Conservation (phyloP, 139 green algal genomes). For the Trebouxia sp. region DNA sequence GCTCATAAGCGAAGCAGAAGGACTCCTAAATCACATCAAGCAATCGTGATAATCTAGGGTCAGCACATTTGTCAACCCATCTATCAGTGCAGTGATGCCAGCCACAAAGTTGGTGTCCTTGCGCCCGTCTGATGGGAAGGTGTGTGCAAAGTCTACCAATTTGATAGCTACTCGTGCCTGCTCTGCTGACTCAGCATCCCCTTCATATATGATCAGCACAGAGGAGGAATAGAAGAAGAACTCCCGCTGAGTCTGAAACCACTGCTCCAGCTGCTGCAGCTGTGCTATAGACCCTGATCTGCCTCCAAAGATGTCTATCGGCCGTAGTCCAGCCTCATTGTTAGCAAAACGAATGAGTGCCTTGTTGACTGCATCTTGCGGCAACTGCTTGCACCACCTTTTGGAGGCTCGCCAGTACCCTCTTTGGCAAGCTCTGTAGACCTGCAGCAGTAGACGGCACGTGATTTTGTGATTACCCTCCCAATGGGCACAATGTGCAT, state of each 20-base stretch:
- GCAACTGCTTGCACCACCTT: slow-evolving; percentile 79
- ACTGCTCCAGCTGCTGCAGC: slow-evolving; percentile 59
- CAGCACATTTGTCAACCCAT: slow-evolving; percentile 2
- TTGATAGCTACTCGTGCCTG: slow-evolving; percentile 42
- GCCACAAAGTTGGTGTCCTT: slow-evolving; percentile 71
- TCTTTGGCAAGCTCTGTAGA: slow-evolving; percentile 52
- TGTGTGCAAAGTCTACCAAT: slow-evolving; percentile 88
- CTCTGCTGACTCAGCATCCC: slow-evolving; percentile 47
- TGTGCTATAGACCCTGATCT: slow-evolving; percentile 55
- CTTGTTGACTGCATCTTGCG: slow-evolving; percentile 52
- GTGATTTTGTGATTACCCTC: too few relatives aligned
- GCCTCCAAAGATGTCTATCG: slow-evolving; percentile 54
- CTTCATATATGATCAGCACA: slow-evolving; percentile 83
- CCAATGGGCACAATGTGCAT: too few relatives aligned
- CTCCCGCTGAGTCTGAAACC: slow-evolving; percentile 69
- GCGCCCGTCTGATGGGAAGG: slow-evolving; percentile 55
- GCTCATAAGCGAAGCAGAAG: too few relatives aligned
- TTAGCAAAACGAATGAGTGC: slow-evolving; percentile 71
- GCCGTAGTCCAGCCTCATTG: slow-evolving; percentile 61
- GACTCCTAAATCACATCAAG: not conserved
- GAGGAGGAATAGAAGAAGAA: slow-evolving; percentile 70
- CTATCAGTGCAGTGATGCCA: slow-evolving; percentile 57
- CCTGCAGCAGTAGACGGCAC: slow-evolving; percentile 24
- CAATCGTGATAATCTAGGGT: slow-evolving; percentile 11
- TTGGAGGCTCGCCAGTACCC: slow-evolving; percentile 65